Base-by-base conservation (phyloP, 805 yeast species). In the Sugiyamaella floridensis region DNA sequence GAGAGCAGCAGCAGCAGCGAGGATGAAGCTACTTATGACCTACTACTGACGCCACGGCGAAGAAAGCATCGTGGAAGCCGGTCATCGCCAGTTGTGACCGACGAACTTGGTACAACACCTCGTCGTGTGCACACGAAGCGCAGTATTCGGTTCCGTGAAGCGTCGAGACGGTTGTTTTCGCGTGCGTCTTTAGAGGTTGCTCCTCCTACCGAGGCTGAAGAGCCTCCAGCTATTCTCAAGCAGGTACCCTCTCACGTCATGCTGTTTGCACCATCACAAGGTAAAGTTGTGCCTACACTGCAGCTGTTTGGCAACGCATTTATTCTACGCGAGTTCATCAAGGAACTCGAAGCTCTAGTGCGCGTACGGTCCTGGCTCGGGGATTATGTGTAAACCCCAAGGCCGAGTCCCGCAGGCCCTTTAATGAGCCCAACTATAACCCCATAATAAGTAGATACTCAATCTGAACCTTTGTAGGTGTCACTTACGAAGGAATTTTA, bases 311-410 rank as follows among this genome's bases (percentile, higher is more conserved):
- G 60, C 40, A 64, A 64, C 47, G 55, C 60, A 26, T 47, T 59
- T 12, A 55, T 64, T 9, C 55, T 54, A 28, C 57, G 58, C 10
- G 68, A 63, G 47, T 63, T 64, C 41, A 51, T 60, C 6, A 61
- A 63, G 50, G 66, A 65, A 47, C 16, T 63, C 7, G 54, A 59
- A n/a, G 65, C 68, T 4, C 32, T 64, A 40, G 48, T 62, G 16
- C 61, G 60, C 29, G 60, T 58, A 12, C 63, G 68, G 22, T 44
- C 59, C 1, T 57, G 62, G 48, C 40, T 55, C n/a, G 45, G 55
- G 11, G 65, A 56, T 20, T 50, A 49, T 22, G 20, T 49, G 2
- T 49, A 43, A 11, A 22, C 26, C 6, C 37, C 4, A 11, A 10
- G 9, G 37, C 3, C 37, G 34, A 14, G n/a, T 32, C 8, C n/a